Evolutionary conservation across 2,329 filamentous ascomycete species (phyloP).

Genomic region (Neofusicoccum cordaticola): DNA sequence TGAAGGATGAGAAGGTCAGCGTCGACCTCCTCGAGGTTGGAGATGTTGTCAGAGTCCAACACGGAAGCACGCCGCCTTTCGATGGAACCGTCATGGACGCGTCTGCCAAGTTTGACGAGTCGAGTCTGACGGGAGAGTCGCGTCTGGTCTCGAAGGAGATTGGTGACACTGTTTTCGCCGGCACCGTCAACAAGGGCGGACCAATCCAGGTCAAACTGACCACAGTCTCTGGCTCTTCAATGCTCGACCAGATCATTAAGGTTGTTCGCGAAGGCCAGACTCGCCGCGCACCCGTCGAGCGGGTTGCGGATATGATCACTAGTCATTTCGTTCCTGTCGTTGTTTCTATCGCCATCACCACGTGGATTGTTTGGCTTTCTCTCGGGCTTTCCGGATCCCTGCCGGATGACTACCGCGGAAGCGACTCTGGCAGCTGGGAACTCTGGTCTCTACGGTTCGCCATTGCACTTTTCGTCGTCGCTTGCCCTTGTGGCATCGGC

Average conservation of each 20-base stretch:
- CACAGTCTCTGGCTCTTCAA: constrained; percentile 64
- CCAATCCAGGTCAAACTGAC: constrained; percentile 64
- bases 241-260: constrained; percentile 77
- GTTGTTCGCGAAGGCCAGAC: constrained; percentile 76
- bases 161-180: constrained; percentile 67
- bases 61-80: constrained; percentile 79
- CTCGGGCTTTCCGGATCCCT: constrained; percentile 60
- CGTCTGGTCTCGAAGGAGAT: constrained; percentile 60
- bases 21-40: constrained; percentile 63
- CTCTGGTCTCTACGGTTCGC: constrained; percentile 79
- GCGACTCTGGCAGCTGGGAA: constrained; percentile 60
- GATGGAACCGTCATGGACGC: constrained; percentile 64
- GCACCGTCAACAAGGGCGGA: constrained; percentile 69
- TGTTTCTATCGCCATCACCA: constrained; percentile 65
- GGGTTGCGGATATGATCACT: constrained; percentile 69
- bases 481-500: constrained; percentile 79
- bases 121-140: constrained; percentile 81
- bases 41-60: constrained; percentile 64
- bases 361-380: constrained; percentile 69
- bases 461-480: constrained; percentile 82
- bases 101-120: constrained; percentile 77
- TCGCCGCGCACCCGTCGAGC: constrained; percentile 70
- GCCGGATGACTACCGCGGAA: constrained; percentile 55
- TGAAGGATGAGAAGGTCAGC: constrained; percentile 46
- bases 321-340: constrained; percentile 75